Base-by-base conservation (phyloP, 805 yeast species). In the Clavispora fructus region DNA sequence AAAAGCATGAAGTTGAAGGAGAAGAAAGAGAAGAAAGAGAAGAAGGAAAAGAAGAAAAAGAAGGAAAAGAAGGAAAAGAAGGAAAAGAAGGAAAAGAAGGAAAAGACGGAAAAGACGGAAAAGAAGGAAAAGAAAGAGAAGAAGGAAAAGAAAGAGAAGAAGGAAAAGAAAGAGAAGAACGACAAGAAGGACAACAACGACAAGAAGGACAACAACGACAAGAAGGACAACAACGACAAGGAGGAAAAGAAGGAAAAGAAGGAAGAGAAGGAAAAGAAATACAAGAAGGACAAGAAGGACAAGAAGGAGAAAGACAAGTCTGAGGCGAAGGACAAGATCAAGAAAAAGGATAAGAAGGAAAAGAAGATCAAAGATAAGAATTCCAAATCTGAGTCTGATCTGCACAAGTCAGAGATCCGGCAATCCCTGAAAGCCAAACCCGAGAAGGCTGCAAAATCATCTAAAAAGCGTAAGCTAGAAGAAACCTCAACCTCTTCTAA, bases 61-160 rank as follows among this genome's bases (percentile, higher is more conserved):
- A 35, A 38, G 39, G 39, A 47, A 25, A 29, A 32, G 35, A 19
- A 44, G 42, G 33, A 40, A 13, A 29, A 33, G 8, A 27, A 39
- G 38, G 32, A 32, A 10, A 49, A 57, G 71, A 66, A 45, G 52
- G 62, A 69, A 39, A 49, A 58, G 45, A 58, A 51, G 35, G 41
- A 47, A 28, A 54, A 55, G 53, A 53, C 50, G 61, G 48, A 55
- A 65, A 60, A 55, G 58, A 55, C 44, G 55, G 55, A 51, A 35
- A 55, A 61, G 47, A 52, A 59, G 50, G 73, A 60, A 63, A 57
- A 54, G 42, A 54, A 54, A 35, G 53, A 54, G 59, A 75, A 62
- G 64, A 64, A 52, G 50, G 45, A 57, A 45, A 56, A 48, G 45
- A 56, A 59, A 45, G 63, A 64, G 29, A 59, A 58, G 55, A 62